Evolutionary conservation across 768 basidiomycete genomes (phyloP), one percentile per base, ranked within the genome.

Genomic region (Gloeopeniophorella convolvens): DNA sequence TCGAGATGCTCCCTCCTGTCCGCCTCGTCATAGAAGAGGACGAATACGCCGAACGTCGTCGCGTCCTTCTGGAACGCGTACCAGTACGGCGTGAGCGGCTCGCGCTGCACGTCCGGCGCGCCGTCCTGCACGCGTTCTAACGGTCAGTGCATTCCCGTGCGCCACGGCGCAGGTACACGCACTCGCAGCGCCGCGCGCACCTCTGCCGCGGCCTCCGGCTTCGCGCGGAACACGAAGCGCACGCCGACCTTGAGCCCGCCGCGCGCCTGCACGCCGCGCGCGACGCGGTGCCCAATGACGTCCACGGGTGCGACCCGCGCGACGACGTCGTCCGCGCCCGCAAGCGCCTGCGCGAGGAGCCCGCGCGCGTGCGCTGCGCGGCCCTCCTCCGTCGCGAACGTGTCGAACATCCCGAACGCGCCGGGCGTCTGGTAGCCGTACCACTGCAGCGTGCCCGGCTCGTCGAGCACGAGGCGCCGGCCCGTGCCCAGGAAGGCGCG

Each of bases 371-470:
- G 48, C 42, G 42, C 42, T 3, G 10, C 23, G 27, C 42, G 42
- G 20, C 42, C 18, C 6, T 10, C 42, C 9, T 3, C 42, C 21
- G 23, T 15, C 42, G 42, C 9, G 42, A 42, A 42, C 4, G 23
- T 42, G 42, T 42, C 42, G 15, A 42, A 24, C 6, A 42, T 42
- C 3, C 42, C 20, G 21, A 5, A 42, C 15, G 42, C 3, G 21
- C 15, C 21, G 42, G 10, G 12, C 3, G 28, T 4, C 24, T 42
- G 23, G 42, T 23, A 42, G 21, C 23, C 26, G 27, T n/a, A 42
- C 42, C 42, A 42, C 42, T 42, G 36, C 12, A 44, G 45, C 1
- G 23, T 39, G 12, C 27, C 34, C n/a, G 34, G 46, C 21, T 59
- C 36, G 15, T 23, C n/a, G 5, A 8, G 28, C 11, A 51, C 24